Evolutionary conservation across 768 basidiomycete species (phyloP), one percentile per base, ranked within the genome.

Genomic region (Strobilomyces dryophilus): DNA sequence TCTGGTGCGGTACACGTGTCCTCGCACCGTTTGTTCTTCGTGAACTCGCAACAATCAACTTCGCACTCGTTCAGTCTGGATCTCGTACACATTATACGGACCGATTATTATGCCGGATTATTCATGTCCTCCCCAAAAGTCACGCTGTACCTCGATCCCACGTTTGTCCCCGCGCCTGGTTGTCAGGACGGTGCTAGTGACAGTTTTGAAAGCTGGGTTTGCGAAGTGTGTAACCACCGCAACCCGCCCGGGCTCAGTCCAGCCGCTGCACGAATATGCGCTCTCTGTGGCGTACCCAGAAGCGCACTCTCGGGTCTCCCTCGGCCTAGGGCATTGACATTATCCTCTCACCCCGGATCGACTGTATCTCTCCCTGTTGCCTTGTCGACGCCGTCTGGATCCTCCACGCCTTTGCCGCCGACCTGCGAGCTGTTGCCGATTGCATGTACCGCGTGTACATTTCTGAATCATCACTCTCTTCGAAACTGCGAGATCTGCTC

Each of bases 61-160:
- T 66, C 71, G 2, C 69, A 78, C 36, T 94, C 92, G 0, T 85
- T 93, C 61, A 74, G 77, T 12, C 64, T 95, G 55, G 79, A 83
- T 58, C 79, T 98, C 17, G 71, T 76, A 0, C 73, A 72, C 57
- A 76, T 98, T 45, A 71, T 72, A 0, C 86, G 85, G 61, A 95
- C 94, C 1, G 92, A 97, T 49, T 79, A 87, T 68, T 98, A 95
- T 65, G 84, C 85, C 4, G 93, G 95, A 2, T 81, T 98, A 47
- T 88, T 98, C 76, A 88, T 81, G 49, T 93, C 90, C 4, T 92
- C 89, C 0, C 63, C 95, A 2, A 99, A 99, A 70, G 78, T 95
- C 52, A 95, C 95, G 1, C 72, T 95, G 5, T 75, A 84, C 62
- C 76, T 92, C 29, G 72, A 79, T 59, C 51, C 68, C 47, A 45